Evolutionary conservation across 768 basidiomycete genomes (phyloP), one percentile per base, ranked within the genome.

Genomic region (Mycena maculata): DNA sequence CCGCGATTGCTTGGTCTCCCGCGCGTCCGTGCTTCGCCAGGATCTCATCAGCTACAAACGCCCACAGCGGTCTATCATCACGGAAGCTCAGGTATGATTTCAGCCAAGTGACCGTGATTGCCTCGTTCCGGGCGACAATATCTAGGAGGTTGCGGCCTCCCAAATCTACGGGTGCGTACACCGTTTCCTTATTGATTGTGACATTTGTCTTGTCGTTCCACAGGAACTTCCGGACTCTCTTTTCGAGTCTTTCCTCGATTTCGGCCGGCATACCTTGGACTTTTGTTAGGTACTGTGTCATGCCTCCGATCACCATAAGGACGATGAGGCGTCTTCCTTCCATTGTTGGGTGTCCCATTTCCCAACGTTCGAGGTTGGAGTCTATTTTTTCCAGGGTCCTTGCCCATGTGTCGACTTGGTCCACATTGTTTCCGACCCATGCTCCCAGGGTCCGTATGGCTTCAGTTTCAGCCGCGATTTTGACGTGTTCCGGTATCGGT

Each of bases 191-290:
- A 31, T 59, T 63, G 0, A 71, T 39, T 3, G 50, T 42, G 13
- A 58, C 27, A 10, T 33, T 27, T 8, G 16, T 54, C n/a, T 23
- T 38, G 7, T 56, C 45, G 2, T 39, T 20, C 71, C 66, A 71
- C 0, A 71, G 42, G 23, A 72, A 72, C 18, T 57, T 42, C 18
- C 58, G 0, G 0, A 59, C 63, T 1, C 20, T 0, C n/a, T 48
- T 38, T 1, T 62, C 67, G 0, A 71, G 44, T 16, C 10, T 50
- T 20, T 0, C 12, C 3, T 63, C 67, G 0, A 75, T 57, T 0
- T 38, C 12, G 6, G 39, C 48, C 0, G 73, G 74, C 74, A 75
- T 75, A 0, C 72, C 47, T 30, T 75, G 71, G 10, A 71, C 74
- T 18, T 60, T 53, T 0, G 74, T 59, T 1, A 71, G 67, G 55